phyloP scores from a whole-genome alignment of 106 monocot genomes.

The Acanthochlamys bracteata region DNA sequence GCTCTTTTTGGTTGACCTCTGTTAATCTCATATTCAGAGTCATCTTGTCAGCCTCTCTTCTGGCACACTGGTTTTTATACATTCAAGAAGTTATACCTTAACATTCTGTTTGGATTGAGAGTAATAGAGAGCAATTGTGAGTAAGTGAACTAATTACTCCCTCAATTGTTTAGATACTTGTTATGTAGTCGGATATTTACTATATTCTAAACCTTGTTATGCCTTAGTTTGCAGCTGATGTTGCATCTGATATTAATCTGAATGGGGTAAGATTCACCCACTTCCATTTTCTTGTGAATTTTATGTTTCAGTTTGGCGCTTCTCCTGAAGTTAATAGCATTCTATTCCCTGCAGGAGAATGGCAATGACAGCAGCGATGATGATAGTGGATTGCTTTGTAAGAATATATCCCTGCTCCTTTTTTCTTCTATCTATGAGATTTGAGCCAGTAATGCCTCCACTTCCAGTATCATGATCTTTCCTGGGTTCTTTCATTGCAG shows the following conservation, averaged over 20 bases:
- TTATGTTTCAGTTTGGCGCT: too few relatives aligned
- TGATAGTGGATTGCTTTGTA: slow-evolving; percentile 76
- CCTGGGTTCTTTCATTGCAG: slow-evolving; percentile 20
- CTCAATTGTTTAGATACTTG: too few relatives aligned
- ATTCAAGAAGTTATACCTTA: too few relatives aligned
- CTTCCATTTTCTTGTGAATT: background rate
- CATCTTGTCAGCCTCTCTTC: too few relatives aligned
- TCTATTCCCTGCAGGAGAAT: slow-evolving; percentile 25
- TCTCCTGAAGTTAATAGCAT: background rate
- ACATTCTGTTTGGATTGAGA: too few relatives aligned
- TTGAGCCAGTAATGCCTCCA: background rate
- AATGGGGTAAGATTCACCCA: slow-evolving; percentile 24
- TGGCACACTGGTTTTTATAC: too few relatives aligned
- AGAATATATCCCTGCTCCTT: slow-evolving; percentile 6
- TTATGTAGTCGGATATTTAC: background rate
- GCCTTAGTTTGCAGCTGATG: slow-evolving; percentile 50
- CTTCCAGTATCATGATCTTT: background rate
- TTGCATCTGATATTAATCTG: slow-evolving; percentile 44
- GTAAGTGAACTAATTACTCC: too few relatives aligned
- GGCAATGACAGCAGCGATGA: slow-evolving; percentile 53
- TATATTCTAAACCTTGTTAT: background rate
- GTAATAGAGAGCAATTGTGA: too few relatives aligned
- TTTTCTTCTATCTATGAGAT: background rate
- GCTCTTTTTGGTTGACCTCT: too few relatives aligned
- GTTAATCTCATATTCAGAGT: too few relatives aligned